Evolutionary conservation across 192 early-diverging fungal species (phyloP).

Genomic region (Podila minutissima): DNA sequence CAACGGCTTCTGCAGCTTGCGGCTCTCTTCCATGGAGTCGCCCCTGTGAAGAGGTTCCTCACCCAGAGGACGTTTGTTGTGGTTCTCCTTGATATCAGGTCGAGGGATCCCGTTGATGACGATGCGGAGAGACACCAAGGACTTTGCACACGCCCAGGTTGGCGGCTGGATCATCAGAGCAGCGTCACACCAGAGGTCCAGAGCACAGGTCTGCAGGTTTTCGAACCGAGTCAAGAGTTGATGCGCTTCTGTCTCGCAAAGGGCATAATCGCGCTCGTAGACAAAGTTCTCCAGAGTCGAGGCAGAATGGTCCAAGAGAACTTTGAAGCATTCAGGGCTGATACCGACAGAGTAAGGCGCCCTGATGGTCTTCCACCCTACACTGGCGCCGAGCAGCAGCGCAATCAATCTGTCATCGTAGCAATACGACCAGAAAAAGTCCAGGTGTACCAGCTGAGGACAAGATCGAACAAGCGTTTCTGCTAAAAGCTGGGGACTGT

Average conservation of each 20-base stretch:
- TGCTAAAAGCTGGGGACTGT: neutral
- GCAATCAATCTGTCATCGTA: neutral
- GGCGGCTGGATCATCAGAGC: neutral
- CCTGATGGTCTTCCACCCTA: neutral
- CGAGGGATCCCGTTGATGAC: neutral
- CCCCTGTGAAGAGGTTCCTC: neutral
- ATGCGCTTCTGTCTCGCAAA: neutral
- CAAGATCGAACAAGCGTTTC: neutral
- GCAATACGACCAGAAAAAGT: neutral
- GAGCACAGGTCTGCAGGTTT: neutral
- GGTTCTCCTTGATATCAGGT: conserved; percentile 1
- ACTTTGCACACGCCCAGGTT: neutral
- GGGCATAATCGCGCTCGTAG: neutral
- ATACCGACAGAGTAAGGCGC: neutral
- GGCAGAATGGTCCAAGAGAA: neutral
- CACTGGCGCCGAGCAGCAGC: neutral
- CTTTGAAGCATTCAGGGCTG: neutral
- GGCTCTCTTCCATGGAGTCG: neutral
- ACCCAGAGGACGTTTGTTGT: neutral
- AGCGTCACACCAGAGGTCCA: neutral
- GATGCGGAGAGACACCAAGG: neutral
- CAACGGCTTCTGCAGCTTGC: neutral
- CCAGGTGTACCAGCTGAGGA: neutral
- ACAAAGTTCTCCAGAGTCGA: neutral
- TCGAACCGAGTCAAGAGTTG: neutral